Conservation (phyloP, 257 asterid genomes). For the Solanum appendiculatum region DNA sequence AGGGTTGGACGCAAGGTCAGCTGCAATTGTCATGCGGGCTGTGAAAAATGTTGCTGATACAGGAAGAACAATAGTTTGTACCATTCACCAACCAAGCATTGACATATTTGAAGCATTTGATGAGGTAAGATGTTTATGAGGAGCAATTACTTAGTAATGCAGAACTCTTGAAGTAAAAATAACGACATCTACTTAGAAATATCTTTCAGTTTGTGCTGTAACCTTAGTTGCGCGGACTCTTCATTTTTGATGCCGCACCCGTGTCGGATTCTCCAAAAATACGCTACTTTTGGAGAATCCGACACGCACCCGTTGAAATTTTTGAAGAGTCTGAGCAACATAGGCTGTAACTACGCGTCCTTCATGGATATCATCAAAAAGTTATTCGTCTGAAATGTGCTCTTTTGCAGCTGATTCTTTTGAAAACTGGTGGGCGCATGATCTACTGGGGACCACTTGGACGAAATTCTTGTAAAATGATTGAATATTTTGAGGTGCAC, state of each 20-base stretch:
- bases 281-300: too few species aligned
- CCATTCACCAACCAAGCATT: constrained; percentile 54
- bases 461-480: constrained; percentile 33
- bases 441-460: constrained; percentile 52
- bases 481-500: constrained; percentile 56
- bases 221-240: too few species aligned
- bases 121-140: background rate
- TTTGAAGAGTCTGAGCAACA: too few species aligned
- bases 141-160: background rate
- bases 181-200: background rate
- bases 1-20: constrained; percentile 55
- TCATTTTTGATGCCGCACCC: too few species aligned
- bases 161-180: background rate
- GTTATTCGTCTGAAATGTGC: background rate
- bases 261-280: too few species aligned
- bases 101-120: constrained; percentile 54
- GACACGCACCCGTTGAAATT: too few species aligned
- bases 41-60: constrained; percentile 47
- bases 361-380: background rate
- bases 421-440: constrained; percentile 48
- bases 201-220: background rate
- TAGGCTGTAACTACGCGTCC: background rate
- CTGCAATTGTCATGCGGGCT: constrained; percentile 53
- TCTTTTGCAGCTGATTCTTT: constrained; percentile 30
- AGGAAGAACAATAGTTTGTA: constrained; percentile 56